Conservation (phyloP, 495 filamentous ascomycete species). For the Penicillium malachiteum region DNA sequence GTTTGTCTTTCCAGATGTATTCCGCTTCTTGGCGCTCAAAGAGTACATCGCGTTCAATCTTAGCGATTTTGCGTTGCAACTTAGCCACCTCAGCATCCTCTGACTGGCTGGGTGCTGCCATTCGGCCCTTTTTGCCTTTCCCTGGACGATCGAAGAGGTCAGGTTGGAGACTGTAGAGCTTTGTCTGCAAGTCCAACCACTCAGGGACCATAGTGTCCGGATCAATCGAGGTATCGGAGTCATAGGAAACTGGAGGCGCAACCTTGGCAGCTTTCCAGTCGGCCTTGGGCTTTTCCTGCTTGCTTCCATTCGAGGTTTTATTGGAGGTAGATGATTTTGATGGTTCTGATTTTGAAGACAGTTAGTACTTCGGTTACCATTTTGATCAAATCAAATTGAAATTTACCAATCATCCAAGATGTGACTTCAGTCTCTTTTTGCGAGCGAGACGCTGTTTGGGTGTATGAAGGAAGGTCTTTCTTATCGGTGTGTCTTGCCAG, state of each 20-base stretch:
- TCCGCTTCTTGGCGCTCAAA: conserved; percentile 81
- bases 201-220: conserved; percentile 74
- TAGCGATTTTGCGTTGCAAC: conserved; percentile 66
- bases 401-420: conserved; percentile 49
- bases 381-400: conserved; percentile 6
- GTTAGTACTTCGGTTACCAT: conserved; percentile 25
- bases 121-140: conserved; percentile 43
- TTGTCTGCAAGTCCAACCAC: conserved; percentile 69
- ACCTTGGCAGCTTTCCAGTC: conserved; percentile 27
- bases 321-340: conserved; percentile 33
- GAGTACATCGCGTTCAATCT: conserved; percentile 79
- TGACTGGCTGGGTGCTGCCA: conserved; percentile 20
- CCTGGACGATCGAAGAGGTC: conserved; percentile 48
- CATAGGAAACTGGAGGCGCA: conserved; percentile 31
- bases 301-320: conserved; percentile 23
- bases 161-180: conserved; percentile 71
- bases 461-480: conserved; percentile 72
- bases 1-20: conserved; percentile 65
- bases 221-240: conserved; percentile 56
- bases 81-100: conserved; percentile 56
- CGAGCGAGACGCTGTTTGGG: conserved; percentile 34
- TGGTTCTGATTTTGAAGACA: conserved; percentile 32
- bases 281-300: conserved; percentile 28
- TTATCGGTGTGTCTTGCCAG: conserved; percentile 67
- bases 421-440: conserved; percentile 38